Percentiles rank a stretch among this genome's conserved stretches.
These are phyloP conservation scores for Thielaviopsis punctulata DNA, from an alignment of 2,329 filamentous ascomycete species.

Conservation along the genomic window DNA sequence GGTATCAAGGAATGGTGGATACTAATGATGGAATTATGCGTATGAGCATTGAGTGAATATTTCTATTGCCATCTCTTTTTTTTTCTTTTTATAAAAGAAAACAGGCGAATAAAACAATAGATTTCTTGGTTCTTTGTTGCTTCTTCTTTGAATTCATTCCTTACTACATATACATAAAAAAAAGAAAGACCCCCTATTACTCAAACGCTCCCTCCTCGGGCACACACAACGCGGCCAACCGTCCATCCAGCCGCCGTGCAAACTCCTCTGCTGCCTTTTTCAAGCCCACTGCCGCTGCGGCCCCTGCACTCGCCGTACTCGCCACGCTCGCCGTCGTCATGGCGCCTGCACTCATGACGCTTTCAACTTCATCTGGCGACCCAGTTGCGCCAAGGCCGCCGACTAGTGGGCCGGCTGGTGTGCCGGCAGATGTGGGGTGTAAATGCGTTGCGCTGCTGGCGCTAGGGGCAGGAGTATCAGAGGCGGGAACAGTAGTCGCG, in stretches of 20 bases:
- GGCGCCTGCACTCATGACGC: slow-evolving; percentile 28
- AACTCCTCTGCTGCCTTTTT: slow-evolving; percentile 41
- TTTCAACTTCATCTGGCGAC: slow-evolving; percentile 29
- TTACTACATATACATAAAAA: neutral
- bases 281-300: slow-evolving; percentile 32
- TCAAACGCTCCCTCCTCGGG: slow-evolving; percentile 33
- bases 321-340: slow-evolving; percentile 26
- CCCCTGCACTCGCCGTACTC: slow-evolving; percentile 20
- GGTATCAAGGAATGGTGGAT: slow-evolving; percentile 84
- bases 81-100: neutral
- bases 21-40: slow-evolving; percentile 93
- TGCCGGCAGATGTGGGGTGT: slow-evolving; percentile 11
- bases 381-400: slow-evolving; percentile 15
- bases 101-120: too few relatives aligned
- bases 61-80: neutral
- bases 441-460: too few relatives aligned
- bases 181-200: neutral
- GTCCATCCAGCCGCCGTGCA: slow-evolving; percentile 41
- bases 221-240: slow-evolving; percentile 34
- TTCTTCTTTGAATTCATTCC: neutral
- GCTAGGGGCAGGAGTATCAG: too few relatives aligned
- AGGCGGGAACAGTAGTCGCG: too few relatives aligned
- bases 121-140: neutral
- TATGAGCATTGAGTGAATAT: slow-evolving; percentile 74
- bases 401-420: slow-evolving; percentile 17